A percentile compares a stretch with the other conserved stretches of the same genome.
phyloP scores from a whole-genome alignment of 805 yeast species.

The baker's yeast (Saccharomyces cerevisiae) region DNA sequence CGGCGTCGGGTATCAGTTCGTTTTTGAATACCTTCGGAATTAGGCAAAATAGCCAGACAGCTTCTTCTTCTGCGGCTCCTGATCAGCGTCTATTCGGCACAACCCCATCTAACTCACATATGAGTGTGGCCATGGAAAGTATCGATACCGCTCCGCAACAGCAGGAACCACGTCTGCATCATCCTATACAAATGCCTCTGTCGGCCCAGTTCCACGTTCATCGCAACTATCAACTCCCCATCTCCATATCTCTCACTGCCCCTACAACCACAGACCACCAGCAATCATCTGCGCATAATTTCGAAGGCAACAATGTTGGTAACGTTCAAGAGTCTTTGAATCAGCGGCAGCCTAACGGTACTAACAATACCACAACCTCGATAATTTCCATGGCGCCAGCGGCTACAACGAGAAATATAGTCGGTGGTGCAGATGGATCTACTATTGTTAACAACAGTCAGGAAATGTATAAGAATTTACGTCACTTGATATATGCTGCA shows the following conservation, averaged over 20 bases:
- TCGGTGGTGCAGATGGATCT: slow-evolving; percentile 3
- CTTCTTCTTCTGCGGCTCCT: background rate
- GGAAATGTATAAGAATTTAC: slow-evolving; percentile 21
- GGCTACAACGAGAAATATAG: background rate
- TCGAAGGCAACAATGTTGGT: background rate
- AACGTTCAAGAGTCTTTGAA: background rate
- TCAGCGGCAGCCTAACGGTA: slow-evolving; percentile 3
- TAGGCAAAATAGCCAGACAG: slow-evolving; percentile 11
- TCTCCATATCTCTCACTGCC: slow-evolving; percentile 13
- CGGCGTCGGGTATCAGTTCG: slow-evolving; percentile 22
- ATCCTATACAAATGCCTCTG: slow-evolving; percentile 1
- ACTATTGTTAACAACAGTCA: slow-evolving; percentile 4
- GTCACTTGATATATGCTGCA: slow-evolving; percentile 31
- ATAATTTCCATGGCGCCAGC: background rate
- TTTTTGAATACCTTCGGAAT: slow-evolving; percentile 26
- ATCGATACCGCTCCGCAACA: background rate
- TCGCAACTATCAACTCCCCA: slow-evolving; percentile 12
- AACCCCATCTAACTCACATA: slow-evolving; percentile 2
- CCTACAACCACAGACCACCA: slow-evolving; percentile 3
- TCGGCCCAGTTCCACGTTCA: slow-evolving; percentile 4
- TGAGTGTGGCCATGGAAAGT: background rate
- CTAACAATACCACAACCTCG: slow-evolving; percentile 3
- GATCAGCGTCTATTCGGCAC: background rate
- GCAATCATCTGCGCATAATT: slow-evolving; percentile 2
- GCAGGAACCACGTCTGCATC: slow-evolving; percentile 1